A percentile compares a stretch with the other conserved stretches of the same genome.
Conservation (phyloP, 2,329 filamentous ascomycete genomes). For the Knoxdaviesia capensis region DNA sequence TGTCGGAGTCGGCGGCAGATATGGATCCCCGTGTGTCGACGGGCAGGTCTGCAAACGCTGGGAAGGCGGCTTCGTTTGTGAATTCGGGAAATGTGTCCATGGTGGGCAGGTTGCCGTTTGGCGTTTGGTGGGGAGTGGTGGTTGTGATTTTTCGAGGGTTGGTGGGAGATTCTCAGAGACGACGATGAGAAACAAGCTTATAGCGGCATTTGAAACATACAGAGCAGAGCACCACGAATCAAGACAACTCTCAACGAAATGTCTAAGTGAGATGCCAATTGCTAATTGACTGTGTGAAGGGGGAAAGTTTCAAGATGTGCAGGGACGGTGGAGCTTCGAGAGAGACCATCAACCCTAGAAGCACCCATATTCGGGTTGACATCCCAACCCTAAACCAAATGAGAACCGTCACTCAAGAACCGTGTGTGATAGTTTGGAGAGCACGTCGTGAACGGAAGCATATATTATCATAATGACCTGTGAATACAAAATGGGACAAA, state of each 20-base stretch:
- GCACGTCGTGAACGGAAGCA: not conserved
- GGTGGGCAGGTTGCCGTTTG: not conserved
- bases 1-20: constrained; percentile 1
- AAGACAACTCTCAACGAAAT: not conserved
- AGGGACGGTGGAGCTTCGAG: no score
- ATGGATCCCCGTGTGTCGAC: constrained; percentile 1
- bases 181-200: not conserved
- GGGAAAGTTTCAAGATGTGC: no score
- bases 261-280: no score
- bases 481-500: not conserved
- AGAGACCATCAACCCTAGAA: no score
- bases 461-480: not conserved
- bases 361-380: no score
- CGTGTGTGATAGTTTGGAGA: not conserved
- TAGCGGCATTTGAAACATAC: not conserved
- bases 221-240: not conserved
- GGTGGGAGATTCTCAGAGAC: not conserved
- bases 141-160: not conserved
- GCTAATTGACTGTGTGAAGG: no score
- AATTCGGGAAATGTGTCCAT: constrained; percentile 9
- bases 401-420: no score
- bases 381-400: no score
- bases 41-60: constrained; percentile 14
- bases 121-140: not conserved
- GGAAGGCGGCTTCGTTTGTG: constrained; percentile 13